These are phyloP conservation scores for Xylariaceae sp. DNA, from an alignment of 2,329 filamentous ascomycete species.

Conservation along the genomic window DNA sequence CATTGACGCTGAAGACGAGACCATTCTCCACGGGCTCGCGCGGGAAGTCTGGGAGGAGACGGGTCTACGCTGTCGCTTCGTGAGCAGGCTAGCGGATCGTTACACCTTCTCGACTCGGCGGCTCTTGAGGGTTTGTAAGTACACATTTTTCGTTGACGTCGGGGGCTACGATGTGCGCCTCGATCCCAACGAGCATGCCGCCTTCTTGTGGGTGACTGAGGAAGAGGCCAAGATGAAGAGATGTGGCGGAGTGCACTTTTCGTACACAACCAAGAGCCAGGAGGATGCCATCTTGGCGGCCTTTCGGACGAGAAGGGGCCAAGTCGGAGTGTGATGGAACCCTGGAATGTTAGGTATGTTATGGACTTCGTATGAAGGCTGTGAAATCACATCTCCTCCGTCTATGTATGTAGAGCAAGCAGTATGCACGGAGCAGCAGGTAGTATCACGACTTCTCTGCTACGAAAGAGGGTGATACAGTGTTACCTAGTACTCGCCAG, in stretches of 20 bases:
- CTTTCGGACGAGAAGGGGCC: slow-evolving; percentile 21
- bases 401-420: not conserved
- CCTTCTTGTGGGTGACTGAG: slow-evolving; percentile 32
- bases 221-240: slow-evolving; percentile 27
- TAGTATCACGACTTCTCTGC: too few relatives aligned
- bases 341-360: not conserved
- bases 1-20: slow-evolving; percentile 35
- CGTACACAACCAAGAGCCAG: slow-evolving; percentile 26
- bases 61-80: slow-evolving; percentile 27
- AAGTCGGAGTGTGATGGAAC: not conserved
- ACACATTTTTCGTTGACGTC: slow-evolving; percentile 28
- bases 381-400: not conserved
- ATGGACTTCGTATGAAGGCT: not conserved
- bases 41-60: slow-evolving; percentile 41
- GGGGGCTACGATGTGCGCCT: slow-evolving; percentile 28
- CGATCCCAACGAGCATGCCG: slow-evolving; percentile 32
- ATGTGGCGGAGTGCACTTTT: slow-evolving; percentile 24
- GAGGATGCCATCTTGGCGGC: slow-evolving; percentile 23
- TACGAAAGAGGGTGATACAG: too few relatives aligned
- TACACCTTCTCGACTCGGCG: slow-evolving; percentile 21
- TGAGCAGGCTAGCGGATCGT: slow-evolving; percentile 23
- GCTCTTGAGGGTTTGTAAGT: slow-evolving; percentile 26
- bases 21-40: slow-evolving; percentile 35
- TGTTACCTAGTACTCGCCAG: too few relatives aligned
- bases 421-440: too few relatives aligned